These are phyloP conservation scores for Nicotiana noctiflora DNA, from an alignment of 257 asterid genomes.

Conservation along the genomic window DNA sequence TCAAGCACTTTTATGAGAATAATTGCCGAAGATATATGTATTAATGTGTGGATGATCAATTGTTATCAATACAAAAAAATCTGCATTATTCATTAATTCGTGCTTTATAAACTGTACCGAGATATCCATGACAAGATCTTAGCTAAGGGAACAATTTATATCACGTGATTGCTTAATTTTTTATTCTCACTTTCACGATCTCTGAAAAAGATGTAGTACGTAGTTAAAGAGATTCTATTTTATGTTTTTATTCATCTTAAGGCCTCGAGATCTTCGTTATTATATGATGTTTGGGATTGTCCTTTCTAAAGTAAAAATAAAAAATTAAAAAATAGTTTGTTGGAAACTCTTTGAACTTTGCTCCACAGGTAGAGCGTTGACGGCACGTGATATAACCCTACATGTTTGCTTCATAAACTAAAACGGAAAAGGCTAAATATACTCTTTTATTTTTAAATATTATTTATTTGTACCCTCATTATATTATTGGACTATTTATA, in stretches of 20 bases:
- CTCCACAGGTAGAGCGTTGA: conserved; percentile 13
- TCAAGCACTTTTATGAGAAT: no score
- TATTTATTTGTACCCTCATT: no score
- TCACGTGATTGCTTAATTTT: not conserved
- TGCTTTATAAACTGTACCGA: no score
- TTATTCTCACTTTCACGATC: not conserved
- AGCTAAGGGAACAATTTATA: not conserved
- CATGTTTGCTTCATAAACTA: not conserved
- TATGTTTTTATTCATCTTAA: not conserved
- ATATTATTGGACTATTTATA: no score
- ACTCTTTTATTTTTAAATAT: no score
- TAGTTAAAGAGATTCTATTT: not conserved
- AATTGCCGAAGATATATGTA: no score
- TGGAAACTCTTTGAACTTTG: not conserved
- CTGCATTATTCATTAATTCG: no score
- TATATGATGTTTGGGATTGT: not conserved
- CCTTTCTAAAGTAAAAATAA: no score
- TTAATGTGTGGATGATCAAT: no score
- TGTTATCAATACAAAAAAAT: no score
- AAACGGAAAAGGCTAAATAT: no score
- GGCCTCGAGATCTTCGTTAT: not conserved
- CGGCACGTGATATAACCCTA: conserved; percentile 17
- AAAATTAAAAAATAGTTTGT: not conserved
- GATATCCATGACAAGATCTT: no score
- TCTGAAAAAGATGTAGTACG: not conserved